Evolutionary conservation across 1,284 basidiomycete species (phyloP).

Genomic region (Ustilago cynodontis): DNA sequence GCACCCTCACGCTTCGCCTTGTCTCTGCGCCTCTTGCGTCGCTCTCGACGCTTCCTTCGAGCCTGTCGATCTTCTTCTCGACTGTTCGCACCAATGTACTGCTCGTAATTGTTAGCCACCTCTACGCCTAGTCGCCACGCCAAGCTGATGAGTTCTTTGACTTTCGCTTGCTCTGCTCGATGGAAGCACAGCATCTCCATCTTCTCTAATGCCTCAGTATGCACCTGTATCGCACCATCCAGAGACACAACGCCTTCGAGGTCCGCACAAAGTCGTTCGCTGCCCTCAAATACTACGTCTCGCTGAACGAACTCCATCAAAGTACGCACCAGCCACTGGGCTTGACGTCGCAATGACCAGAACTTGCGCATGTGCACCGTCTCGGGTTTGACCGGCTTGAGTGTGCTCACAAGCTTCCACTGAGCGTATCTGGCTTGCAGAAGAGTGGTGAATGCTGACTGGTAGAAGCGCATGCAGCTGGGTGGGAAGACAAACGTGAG

Average conservation of each 20-base stretch:
- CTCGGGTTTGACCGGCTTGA: slow-evolving; percentile 38
- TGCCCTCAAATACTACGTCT: slow-evolving; percentile 24
- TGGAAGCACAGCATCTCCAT: slow-evolving; percentile 47
- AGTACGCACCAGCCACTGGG: slow-evolving; percentile 44
- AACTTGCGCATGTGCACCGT: slow-evolving; percentile 44
- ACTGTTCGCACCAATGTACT: slow-evolving; percentile 31
- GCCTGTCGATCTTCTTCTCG: slow-evolving; percentile 33
- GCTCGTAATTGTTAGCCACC: slow-evolving; percentile 39
- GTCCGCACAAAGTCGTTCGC: slow-evolving; percentile 14
- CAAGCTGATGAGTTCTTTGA: slow-evolving; percentile 31
- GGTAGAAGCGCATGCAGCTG: slow-evolving; percentile 35
- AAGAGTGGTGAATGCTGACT: slow-evolving; percentile 36
- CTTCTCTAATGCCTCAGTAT: slow-evolving; percentile 23
- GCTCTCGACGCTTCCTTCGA: slow-evolving; percentile 31
- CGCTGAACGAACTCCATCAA: slow-evolving; percentile 35
- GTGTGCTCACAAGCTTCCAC: slow-evolving; percentile 30
- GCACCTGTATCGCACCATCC: slow-evolving; percentile 31
- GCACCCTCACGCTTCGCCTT: slow-evolving; percentile 30
- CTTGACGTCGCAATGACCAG: slow-evolving; percentile 40
- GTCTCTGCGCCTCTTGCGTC: slow-evolving; percentile 37
- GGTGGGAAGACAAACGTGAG: slow-evolving; percentile 32
- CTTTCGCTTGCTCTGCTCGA: slow-evolving; percentile 22
- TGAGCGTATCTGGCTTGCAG: slow-evolving; percentile 41
- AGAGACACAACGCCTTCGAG: slow-evolving; percentile 27
- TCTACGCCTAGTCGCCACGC: slow-evolving; percentile 32